Evolutionary conservation across 768 basidiomycete genomes (phyloP), one percentile per base, ranked within the genome.

Genomic region (button mushroom (Agaricus bisporus)): DNA sequence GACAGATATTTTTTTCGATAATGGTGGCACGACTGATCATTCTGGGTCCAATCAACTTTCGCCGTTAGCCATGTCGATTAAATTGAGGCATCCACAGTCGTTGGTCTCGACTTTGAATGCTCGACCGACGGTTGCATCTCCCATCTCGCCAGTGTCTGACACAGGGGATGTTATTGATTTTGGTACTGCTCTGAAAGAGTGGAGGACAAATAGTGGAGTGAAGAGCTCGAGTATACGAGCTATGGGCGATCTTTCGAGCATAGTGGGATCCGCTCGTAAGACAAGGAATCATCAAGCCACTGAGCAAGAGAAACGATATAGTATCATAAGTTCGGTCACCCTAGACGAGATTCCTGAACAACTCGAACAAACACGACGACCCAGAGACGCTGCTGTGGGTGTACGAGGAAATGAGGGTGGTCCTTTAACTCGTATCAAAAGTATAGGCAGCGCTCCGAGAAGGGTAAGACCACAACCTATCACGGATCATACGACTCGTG

Each of bases 401-500:
- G 41, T n/a, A 17, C 8, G 32, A 32, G 32, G 7, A 11, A 32
- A 32, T 32, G 32, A 32, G 38, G 17, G 22, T 17, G 39, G 48
- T 10, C 44, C 60, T 55, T 22, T 61, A 10, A 44, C 61, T 15
- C 66, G 70, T 48, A 67, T 76, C 52, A 76, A 71, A 66, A 75
- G 66, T 51, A 63, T 72, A 35, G 75, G 76, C 2, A 70, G 58
- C 41, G 73, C 64, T 41, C 71, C 72, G 2, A 64, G 63, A 49
- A 65, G 64, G 52, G 58, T 41, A 2, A 74, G 71, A 25, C 76
- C 71, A 6, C 57, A 61, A 7, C 69, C 70, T 17, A 63, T 64
- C 6, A 64, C 39, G 10, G 54, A 58, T n/a, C 56, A 55, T 10
- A 57, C 59, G 48, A 45, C 60, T n/a, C 62, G 64, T n/a, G 63